Conservation (phyloP, 2,329 filamentous ascomycete genomes). For the Aspergillus hortae region DNA sequence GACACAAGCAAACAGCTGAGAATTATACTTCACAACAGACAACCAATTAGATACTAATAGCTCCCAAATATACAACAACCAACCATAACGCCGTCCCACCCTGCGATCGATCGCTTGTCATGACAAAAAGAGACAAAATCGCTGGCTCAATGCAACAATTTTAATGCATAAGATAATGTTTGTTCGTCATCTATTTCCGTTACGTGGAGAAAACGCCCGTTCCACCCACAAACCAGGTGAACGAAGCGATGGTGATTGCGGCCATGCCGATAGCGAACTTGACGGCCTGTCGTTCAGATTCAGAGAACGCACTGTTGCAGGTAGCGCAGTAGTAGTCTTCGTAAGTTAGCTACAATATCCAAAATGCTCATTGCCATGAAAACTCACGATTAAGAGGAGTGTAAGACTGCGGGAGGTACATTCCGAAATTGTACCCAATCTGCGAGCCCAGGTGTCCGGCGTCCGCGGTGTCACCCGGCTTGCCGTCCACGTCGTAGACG, state of each 20-base stretch:
- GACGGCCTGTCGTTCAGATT: slow-evolving; percentile 53
- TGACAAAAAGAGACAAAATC: slow-evolving; percentile 17
- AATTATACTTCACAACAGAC: not conserved
- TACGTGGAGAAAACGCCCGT: slow-evolving; percentile 35
- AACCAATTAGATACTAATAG: not conserved
- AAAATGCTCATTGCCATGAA: not conserved
- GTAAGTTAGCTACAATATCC: slow-evolving; percentile 12
- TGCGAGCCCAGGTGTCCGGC: slow-evolving; percentile 55
- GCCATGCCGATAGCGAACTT: slow-evolving; percentile 55
- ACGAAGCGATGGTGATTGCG: slow-evolving; percentile 55
- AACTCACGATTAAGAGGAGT: slow-evolving; percentile 48
- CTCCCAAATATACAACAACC: slow-evolving; percentile 6
- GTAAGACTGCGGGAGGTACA: slow-evolving; percentile 57
- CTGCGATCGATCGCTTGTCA: slow-evolving; percentile 27
- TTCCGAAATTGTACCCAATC: slow-evolving; percentile 56
- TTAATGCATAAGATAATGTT: slow-evolving; percentile 3
- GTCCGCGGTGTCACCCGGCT: slow-evolving; percentile 48
- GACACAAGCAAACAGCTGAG: no score
- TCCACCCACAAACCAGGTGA: slow-evolving; percentile 50
- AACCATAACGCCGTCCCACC: slow-evolving; percentile 11
- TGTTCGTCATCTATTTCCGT: slow-evolving; percentile 1
- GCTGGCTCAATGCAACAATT: slow-evolving; percentile 18
- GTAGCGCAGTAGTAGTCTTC: slow-evolving; percentile 55
- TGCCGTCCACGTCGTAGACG: slow-evolving; percentile 57
- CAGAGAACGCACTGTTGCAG: slow-evolving; percentile 53